Evolutionary conservation across 331 rosid genomes (phyloP).

Genomic region (Arachis monticola): DNA sequence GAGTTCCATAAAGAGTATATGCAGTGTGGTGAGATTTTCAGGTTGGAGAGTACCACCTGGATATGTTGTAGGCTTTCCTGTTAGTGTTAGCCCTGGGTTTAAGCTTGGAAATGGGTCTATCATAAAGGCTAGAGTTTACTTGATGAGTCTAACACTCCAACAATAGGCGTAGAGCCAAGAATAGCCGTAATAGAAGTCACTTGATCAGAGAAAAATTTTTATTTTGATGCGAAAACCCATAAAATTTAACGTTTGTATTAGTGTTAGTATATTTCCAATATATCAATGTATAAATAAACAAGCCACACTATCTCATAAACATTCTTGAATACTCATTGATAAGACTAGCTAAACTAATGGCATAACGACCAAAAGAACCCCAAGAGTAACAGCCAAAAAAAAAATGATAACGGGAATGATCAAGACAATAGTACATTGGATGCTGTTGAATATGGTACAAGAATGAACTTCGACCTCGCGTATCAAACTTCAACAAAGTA

Average conservation of each 20-base stretch:
- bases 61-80: constrained; percentile 80
- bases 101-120: constrained; percentile 83
- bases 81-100: constrained; percentile 86
- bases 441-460: constrained; percentile 36
- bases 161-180: neutral
- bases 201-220: constrained; percentile 5
- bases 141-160: constrained; percentile 41
- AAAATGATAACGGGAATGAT: constrained; percentile 1
- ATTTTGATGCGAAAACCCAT: constrained; percentile 16
- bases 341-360: constrained; percentile 28
- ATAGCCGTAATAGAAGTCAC: neutral
- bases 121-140: constrained; percentile 83
- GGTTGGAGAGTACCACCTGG: constrained; percentile 66
- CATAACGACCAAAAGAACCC: constrained; percentile 15
- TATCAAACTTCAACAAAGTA: constrained; percentile 17
- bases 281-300: constrained; percentile 18
- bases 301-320: constrained; percentile 25
- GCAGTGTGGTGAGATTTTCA: constrained; percentile 77
- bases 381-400: neutral
- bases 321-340: constrained; percentile 16
- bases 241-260: constrained; percentile 1
- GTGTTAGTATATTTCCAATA: constrained; percentile 12
- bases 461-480: constrained; percentile 38
- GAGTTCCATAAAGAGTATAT: constrained; percentile 82
- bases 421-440: constrained; percentile 13